Evolutionary conservation across 2,329 filamentous ascomycete species (phyloP), one percentile per base, ranked within the genome.

Genomic region (Talaromyces sp.): DNA sequence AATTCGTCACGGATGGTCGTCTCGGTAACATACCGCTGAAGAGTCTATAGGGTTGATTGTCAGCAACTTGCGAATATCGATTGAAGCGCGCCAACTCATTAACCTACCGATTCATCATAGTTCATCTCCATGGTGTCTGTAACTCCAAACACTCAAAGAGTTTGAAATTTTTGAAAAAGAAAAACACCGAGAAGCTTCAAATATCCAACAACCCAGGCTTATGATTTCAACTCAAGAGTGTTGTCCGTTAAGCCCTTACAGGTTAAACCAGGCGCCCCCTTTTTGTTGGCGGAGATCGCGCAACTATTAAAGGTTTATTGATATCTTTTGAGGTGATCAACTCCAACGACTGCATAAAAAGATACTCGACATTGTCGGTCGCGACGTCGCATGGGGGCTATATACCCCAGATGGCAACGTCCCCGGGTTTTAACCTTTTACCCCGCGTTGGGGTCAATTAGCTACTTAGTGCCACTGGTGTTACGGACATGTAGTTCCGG

Each of bases 21-120:
- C 13, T 17, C 17, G 9, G 27, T 29, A n/a, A 51, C 49, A 17
- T 52, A 52, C 49, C n/a, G 49, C 24, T 29, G 49, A 29, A 52
- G 21, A 35, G 66, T 64, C 68, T 72, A 61, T 29, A 55, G 27
- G 8, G 11, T 6, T 27, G 21, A 9, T 27, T n/a, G 24, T 52
- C 49, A 52, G 49, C 13, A 52, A 52, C 26, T 13, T 17, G 6
- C 14, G 7, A 19, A 17, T 27, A 27, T 52, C 11, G 26, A 29
- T n/a, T 27, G 27, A 14, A 21, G n/a, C 7, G 46, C 11, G 7
- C 49, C 17, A 38, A n/a, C n/a, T 27, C 13, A 17, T 6, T n/a
- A 52, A 29, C 49, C 31, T 29, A 52, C 49, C 26, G 26, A 29
- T 10, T 52, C 49, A 52, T 52, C 49, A 29, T 52, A 52, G 6